Evolutionary conservation across 2,329 filamentous ascomycete species (phyloP).

Genomic region (Torrubiella hemipterigena): DNA sequence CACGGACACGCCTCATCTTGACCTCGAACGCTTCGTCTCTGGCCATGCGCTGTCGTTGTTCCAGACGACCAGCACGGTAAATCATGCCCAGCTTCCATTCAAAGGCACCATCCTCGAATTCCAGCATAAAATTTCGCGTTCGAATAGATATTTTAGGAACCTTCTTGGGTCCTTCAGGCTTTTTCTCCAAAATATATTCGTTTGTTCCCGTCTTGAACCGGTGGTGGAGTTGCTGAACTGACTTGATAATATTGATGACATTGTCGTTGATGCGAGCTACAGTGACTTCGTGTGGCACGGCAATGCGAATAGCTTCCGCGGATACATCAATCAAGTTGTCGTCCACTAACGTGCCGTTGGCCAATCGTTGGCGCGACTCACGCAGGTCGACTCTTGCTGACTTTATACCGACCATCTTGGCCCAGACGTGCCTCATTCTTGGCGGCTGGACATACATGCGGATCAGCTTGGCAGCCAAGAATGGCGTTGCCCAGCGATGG

Average conservation of each 20-base stretch:
- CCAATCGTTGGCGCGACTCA: slow-evolving; percentile 58
- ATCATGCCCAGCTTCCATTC: slow-evolving; percentile 96
- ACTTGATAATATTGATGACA: slow-evolving; percentile 75
- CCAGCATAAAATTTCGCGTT: slow-evolving; percentile 72
- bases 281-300: slow-evolving; percentile 82
- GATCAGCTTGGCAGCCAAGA: slow-evolving; percentile 62
- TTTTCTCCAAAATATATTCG: slow-evolving; percentile 78
- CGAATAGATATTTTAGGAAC: slow-evolving; percentile 79
- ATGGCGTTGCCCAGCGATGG: slow-evolving; percentile 80
- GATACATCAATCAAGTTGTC: slow-evolving; percentile 77
- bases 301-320: slow-evolving; percentile 75
- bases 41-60: slow-evolving; percentile 81
- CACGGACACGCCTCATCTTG: slow-evolving; percentile 71
- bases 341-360: slow-evolving; percentile 44
- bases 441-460: slow-evolving; percentile 84
- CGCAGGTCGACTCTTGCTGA: slow-evolving; percentile 69
- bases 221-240: slow-evolving; percentile 82
- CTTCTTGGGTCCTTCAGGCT: slow-evolving; percentile 71
- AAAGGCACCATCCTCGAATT: slow-evolving; percentile 90
- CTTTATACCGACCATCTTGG: slow-evolving; percentile 74
- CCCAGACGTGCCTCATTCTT: slow-evolving; percentile 73
- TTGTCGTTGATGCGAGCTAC: slow-evolving; percentile 92
- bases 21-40: slow-evolving; percentile 81
- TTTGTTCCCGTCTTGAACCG: slow-evolving; percentile 79
- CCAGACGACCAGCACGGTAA: slow-evolving; percentile 75